These are phyloP conservation scores for Pichia sp. DNA, from an alignment of 1,139 yeast species.

Conservation along the genomic window DNA sequence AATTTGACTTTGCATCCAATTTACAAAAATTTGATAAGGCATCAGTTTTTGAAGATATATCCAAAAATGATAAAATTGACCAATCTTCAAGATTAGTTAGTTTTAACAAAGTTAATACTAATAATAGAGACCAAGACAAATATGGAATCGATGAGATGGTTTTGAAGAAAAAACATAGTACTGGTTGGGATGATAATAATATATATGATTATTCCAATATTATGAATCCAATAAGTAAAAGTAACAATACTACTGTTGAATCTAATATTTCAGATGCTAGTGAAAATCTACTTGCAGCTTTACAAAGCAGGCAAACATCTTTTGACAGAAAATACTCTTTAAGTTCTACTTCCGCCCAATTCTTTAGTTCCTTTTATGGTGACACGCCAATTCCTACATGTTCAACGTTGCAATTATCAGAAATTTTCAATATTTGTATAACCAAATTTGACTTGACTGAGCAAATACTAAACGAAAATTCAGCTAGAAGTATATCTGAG, in stretches of 20 bases:
- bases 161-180: slow-evolving; percentile 40
- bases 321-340: slow-evolving; percentile 9
- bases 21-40: slow-evolving; percentile 78
- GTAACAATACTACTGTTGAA: neutral
- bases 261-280: slow-evolving; percentile 4
- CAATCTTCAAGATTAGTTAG: slow-evolving; percentile 66
- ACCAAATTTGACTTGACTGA: slow-evolving; percentile 49
- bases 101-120: slow-evolving; percentile 47
- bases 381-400: slow-evolving; percentile 47
- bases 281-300: neutral
- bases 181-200: slow-evolving; percentile 46
- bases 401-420: slow-evolving; percentile 77
- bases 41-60: slow-evolving; percentile 72
- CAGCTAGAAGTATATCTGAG: slow-evolving; percentile 61
- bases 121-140: slow-evolving; percentile 31
- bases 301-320: slow-evolving; percentile 7
- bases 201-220: slow-evolving; percentile 7
- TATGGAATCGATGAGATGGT: slow-evolving; percentile 75
- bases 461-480: slow-evolving; percentile 54
- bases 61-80: slow-evolving; percentile 53
- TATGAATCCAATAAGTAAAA: neutral
- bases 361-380: slow-evolving; percentile 3
- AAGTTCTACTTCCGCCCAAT: slow-evolving; percentile 10
- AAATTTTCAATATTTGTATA: slow-evolving; percentile 57
- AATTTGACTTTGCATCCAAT: slow-evolving; percentile 83